A percentile compares a stretch with the other conserved stretches of the same genome.
Evolutionary conservation across 805 yeast genomes (phyloP).

Genomic region (Zygosaccharomyces bailii): DNA sequence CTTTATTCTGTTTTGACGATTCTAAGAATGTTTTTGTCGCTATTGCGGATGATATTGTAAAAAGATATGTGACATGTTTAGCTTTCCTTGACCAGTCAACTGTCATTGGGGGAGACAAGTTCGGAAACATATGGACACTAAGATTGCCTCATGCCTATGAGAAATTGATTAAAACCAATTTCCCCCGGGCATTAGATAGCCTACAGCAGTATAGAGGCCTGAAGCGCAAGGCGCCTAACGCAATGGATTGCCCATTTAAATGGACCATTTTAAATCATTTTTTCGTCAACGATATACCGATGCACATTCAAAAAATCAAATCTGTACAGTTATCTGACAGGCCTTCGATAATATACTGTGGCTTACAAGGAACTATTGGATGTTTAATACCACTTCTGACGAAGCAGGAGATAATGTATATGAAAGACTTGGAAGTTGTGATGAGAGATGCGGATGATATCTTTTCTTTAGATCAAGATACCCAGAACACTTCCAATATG

Average conservation of each 20-base stretch:
- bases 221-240: slow-evolving; percentile 20
- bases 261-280: slow-evolving; percentile 53
- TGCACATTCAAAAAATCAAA: slow-evolving; percentile 48
- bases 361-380: slow-evolving; percentile 82
- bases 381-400: slow-evolving; percentile 64
- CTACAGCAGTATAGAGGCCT: slow-evolving; percentile 9
- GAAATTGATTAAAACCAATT: slow-evolving; percentile 14
- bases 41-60: slow-evolving; percentile 64
- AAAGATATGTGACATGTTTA: slow-evolving; percentile 63
- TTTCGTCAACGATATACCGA: slow-evolving; percentile 67
- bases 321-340: slow-evolving; percentile 43
- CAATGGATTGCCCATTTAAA: slow-evolving; percentile 43
- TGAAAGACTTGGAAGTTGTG: slow-evolving; percentile 50
- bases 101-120: slow-evolving; percentile 78
- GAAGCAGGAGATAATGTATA: slow-evolving; percentile 56
- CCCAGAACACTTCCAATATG: slow-evolving; percentile 2
- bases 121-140: slow-evolving; percentile 72
- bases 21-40: slow-evolving; percentile 50
- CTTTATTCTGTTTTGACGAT: slow-evolving; percentile 51
- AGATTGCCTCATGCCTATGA: slow-evolving; percentile 55
- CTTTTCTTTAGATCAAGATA: slow-evolving; percentile 16
- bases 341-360: slow-evolving; percentile 65
- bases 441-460: slow-evolving; percentile 35
- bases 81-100: slow-evolving; percentile 69
- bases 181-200: slow-evolving; percentile 12